Percentiles rank a stretch among this genome's conserved stretches.
These are phyloP conservation scores for Mycena belliarum DNA, from an alignment of 768 basidiomycete genomes.

Conservation along the genomic window DNA sequence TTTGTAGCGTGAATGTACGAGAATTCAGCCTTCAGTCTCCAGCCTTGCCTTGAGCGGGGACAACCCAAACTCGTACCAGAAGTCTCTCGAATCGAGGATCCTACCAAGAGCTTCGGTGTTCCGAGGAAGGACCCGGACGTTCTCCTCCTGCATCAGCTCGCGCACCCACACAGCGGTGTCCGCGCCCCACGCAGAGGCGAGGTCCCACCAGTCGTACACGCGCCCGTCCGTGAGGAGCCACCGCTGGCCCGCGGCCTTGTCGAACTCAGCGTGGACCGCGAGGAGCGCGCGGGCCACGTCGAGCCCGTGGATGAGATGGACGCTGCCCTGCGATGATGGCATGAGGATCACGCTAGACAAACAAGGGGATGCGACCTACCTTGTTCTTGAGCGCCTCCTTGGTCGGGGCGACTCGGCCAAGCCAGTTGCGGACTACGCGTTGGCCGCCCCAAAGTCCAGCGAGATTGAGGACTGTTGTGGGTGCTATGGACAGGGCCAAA, in stretches of 20 bases:
- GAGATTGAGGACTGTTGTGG: slow-evolving; percentile 60
- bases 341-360: background rate
- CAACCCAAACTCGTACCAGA: slow-evolving; percentile 53
- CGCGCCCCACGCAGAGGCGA: slow-evolving; percentile 56
- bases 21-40: slow-evolving; percentile 23
- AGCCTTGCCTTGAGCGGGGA: slow-evolving; percentile 43
- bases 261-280: slow-evolving; percentile 50
- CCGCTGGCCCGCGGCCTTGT: slow-evolving; percentile 48
- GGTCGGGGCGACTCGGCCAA: slow-evolving; percentile 51
- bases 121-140: slow-evolving; percentile 54
- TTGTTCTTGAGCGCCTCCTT: slow-evolving; percentile 55
- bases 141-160: slow-evolving; percentile 56
- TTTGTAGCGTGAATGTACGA: too few species aligned
- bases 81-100: slow-evolving; percentile 60
- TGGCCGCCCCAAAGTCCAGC: slow-evolving; percentile 63
- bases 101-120: slow-evolving; percentile 48
- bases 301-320: slow-evolving; percentile 63
- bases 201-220: slow-evolving; percentile 71
- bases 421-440: slow-evolving; percentile 51
- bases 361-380: slow-evolving; percentile 32
- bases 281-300: slow-evolving; percentile 63
- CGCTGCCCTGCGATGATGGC: slow-evolving; percentile 41
- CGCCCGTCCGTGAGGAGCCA: slow-evolving; percentile 58
- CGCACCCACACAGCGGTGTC: slow-evolving; percentile 54
- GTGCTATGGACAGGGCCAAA: slow-evolving; percentile 40